Percentiles rank a stretch among this genome's conserved stretches.
phyloP scores from a whole-genome alignment of 192 early-diverging fungal species.

The Coemansia sp. region DNA sequence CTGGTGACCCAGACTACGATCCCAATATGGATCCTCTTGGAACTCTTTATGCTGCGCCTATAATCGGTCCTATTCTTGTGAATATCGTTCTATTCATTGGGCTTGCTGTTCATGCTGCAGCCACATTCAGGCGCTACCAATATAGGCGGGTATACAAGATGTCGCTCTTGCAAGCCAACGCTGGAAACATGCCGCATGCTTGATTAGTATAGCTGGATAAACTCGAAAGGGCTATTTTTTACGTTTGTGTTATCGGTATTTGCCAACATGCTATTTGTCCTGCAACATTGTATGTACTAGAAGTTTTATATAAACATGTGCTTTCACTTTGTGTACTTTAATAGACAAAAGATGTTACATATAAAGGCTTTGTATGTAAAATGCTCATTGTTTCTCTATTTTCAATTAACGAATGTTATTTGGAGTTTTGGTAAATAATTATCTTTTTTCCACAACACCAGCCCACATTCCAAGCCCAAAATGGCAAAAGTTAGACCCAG shows the following conservation, averaged over 20 bases:
- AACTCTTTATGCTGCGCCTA: conserved; percentile 31
- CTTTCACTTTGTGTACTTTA: too few relatives aligned
- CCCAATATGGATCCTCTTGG: conserved; percentile 29
- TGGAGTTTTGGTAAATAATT: too few relatives aligned
- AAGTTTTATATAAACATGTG: too few relatives aligned
- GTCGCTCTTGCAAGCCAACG: conserved; percentile 29
- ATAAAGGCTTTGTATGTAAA: too few relatives aligned
- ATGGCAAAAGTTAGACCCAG: too few relatives aligned
- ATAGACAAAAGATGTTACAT: too few relatives aligned
- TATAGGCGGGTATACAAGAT: conserved; percentile 40
- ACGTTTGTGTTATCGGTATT: neutral
- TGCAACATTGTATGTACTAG: too few relatives aligned
- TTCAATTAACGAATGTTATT: too few relatives aligned
- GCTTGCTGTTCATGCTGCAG: conserved; percentile 29
- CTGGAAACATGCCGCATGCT: neutral
- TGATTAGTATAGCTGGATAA: neutral
- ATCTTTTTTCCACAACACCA: too few relatives aligned
- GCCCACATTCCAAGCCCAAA: too few relatives aligned
- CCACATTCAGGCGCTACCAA: conserved; percentile 34
- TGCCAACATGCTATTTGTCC: too few relatives aligned
- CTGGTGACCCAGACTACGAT: conserved; percentile 51
- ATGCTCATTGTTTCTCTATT: too few relatives aligned
- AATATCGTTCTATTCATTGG: conserved; percentile 42
- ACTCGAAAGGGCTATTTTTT: neutral
- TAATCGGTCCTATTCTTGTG: conserved; percentile 38